These are phyloP conservation scores for Phascolomyces articulosus DNA, from an alignment of 371 early-diverging fungal genomes.

Conservation along the genomic window DNA sequence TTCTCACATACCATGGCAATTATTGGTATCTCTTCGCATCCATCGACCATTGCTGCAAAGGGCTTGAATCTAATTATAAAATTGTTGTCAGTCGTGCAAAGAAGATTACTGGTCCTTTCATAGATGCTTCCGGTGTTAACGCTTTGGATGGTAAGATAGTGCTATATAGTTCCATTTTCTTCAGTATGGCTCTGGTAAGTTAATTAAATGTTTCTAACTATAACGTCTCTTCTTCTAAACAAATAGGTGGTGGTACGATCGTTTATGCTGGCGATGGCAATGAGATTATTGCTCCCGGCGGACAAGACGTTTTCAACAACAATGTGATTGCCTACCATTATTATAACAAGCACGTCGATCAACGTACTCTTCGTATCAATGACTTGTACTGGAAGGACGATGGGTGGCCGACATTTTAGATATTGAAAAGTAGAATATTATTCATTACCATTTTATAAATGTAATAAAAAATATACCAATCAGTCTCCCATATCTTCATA, in stretches of 20 bases:
- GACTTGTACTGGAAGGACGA: slow-evolving; percentile 11
- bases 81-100: slow-evolving; percentile 4
- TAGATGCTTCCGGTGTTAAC: neutral
- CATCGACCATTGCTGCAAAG: slow-evolving; percentile 6
- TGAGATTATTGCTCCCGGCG: slow-evolving; percentile 9
- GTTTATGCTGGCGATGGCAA: neutral
- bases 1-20: slow-evolving; percentile 2
- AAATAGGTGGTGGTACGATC: neutral
- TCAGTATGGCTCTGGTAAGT: no score
- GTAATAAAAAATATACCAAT: no score
- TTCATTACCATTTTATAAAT: no score
- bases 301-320: slow-evolving; percentile 6
- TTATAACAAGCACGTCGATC: neutral
- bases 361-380: slow-evolving; percentile 1
- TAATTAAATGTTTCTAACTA: no score
- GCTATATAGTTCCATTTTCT: no score
- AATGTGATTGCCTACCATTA: slow-evolving; percentile 8
- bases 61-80: neutral
- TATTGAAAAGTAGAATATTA: no score
- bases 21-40: slow-evolving; percentile 13
- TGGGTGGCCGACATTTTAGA: slow-evolving; percentile 9
- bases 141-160: neutral
- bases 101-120: slow-evolving; percentile 7
- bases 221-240: no score
- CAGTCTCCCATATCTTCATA: no score